These are phyloP conservation scores for Rhododendron mucronatum DNA, from an alignment of 148 eudicot genomes.

Conservation along the genomic window DNA sequence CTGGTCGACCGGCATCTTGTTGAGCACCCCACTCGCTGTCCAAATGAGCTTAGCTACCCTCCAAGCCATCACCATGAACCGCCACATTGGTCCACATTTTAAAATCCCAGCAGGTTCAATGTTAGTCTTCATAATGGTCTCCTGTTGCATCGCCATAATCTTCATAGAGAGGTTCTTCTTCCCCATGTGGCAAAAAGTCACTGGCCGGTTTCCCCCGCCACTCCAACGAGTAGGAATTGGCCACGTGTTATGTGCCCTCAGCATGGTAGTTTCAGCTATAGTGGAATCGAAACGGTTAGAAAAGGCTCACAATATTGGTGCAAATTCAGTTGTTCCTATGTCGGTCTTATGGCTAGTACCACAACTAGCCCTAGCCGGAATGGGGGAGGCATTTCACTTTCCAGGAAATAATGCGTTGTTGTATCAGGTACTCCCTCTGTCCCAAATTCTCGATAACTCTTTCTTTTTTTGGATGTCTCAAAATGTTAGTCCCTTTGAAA, in stretches of 20 bases:
- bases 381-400: constrained; percentile 50
- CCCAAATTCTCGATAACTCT: no score
- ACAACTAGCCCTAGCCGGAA: constrained; percentile 34
- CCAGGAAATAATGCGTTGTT: constrained; percentile 28
- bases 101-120: constrained; percentile 27
- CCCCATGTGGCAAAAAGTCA: constrained; percentile 19
- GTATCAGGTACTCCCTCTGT: constrained; percentile 1
- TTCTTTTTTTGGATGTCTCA: no score
- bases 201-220: not conserved
- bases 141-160: constrained; percentile 7
- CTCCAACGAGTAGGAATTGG: constrained; percentile 30
- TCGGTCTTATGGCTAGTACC: constrained; percentile 34
- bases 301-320: not conserved
- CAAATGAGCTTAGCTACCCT: constrained; percentile 39
- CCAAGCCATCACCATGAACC: constrained; percentile 40
- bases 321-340: constrained; percentile 14
- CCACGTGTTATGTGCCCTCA: constrained; percentile 13
- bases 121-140: constrained; percentile 12
- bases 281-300: constrained; percentile 22
- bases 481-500: no score
- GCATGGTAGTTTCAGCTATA: constrained; percentile 29
- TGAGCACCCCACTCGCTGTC: constrained; percentile 43
- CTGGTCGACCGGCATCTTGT: constrained; percentile 48
- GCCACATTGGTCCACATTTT: constrained; percentile 21
- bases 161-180: constrained; percentile 13